A percentile compares a stretch with the other conserved stretches of the same genome.
Conservation (phyloP, 441 rosid genomes). For the Euphorbia schlechtendalii region DNA sequence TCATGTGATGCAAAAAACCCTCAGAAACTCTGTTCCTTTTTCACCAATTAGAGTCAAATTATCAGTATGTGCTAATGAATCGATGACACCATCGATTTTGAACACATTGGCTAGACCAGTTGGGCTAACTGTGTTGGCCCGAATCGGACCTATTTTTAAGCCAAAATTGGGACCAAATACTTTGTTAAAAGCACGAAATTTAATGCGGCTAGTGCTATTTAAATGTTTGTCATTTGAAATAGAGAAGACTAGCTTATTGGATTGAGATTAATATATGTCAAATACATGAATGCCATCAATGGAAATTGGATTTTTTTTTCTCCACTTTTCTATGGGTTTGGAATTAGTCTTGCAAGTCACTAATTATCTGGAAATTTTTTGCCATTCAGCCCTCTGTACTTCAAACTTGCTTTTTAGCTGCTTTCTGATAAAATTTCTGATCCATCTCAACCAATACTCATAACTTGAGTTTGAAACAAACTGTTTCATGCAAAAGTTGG, state of each 20-base stretch:
- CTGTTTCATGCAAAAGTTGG: too few species aligned
- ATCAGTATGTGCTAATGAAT: constrained; percentile 28
- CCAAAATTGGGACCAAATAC: constrained; percentile 36
- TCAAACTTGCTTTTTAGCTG: too few species aligned
- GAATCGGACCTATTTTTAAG: constrained; percentile 34
- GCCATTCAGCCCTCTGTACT: too few species aligned
- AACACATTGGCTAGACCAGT: constrained; percentile 79
- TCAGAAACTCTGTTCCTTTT: constrained; percentile 57
- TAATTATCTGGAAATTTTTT: too few species aligned
- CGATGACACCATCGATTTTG: constrained; percentile 65
- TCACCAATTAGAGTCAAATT: constrained; percentile 35
- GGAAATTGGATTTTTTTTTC: constrained; percentile 52
- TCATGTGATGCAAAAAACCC: constrained; percentile 49
- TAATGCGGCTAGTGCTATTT: constrained; percentile 50
- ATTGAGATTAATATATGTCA: constrained; percentile 48
- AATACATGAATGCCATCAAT: constrained; percentile 40
- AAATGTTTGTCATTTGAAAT: constrained; percentile 33
- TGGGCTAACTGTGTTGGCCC: constrained; percentile 48
- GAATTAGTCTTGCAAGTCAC: constrained; percentile 30
- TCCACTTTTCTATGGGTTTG: constrained; percentile 61
- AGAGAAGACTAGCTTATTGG: constrained; percentile 47
- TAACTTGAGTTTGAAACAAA: too few species aligned
- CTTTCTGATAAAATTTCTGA: too few species aligned
- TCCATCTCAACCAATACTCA: too few species aligned
- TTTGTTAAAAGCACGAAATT: constrained; percentile 56